Evolutionary conservation across 495 filamentous ascomycete genomes (phyloP).

Genomic region (Tuber magnatum): DNA sequence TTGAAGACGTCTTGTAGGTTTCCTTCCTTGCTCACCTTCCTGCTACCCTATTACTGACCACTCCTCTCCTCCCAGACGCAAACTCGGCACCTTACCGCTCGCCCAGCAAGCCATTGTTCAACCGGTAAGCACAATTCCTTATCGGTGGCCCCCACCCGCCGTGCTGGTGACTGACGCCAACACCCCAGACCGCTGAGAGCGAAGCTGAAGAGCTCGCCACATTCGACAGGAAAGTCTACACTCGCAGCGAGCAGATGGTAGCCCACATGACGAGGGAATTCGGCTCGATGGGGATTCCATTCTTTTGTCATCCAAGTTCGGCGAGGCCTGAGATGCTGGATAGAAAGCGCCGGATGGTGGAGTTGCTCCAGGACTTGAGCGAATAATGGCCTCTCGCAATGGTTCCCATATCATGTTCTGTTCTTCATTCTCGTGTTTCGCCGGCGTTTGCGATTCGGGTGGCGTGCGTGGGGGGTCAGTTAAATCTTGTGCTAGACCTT

Average conservation of each 20-base stretch:
- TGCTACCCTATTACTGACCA: not conserved
- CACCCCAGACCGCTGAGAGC: slow-evolving; percentile 42
- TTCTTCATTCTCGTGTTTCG: not conserved
- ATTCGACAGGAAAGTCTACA: slow-evolving; percentile 58
- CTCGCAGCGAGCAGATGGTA: slow-evolving; percentile 54
- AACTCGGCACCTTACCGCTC: slow-evolving; percentile 44
- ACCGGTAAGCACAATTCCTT: slow-evolving; percentile 11
- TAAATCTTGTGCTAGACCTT: not conserved
- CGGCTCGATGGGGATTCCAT: slow-evolving; percentile 55
- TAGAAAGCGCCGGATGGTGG: slow-evolving; percentile 56
- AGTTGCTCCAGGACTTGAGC: slow-evolving; percentile 57
- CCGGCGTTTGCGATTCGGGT: not conserved
- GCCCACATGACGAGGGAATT: slow-evolving; percentile 52
- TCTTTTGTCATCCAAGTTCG: slow-evolving; percentile 47
- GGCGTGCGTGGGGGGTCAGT: not conserved
- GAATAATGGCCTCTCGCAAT: slow-evolving; percentile 12
- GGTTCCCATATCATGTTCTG: not conserved
- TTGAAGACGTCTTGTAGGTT: slow-evolving; percentile 47
- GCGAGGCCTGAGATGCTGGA: slow-evolving; percentile 47
- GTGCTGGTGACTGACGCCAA: not conserved
- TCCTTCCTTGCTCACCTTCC: not conserved
- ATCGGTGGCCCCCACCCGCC: not conserved
- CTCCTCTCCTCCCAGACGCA: slow-evolving; percentile 18
- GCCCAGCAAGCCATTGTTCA: slow-evolving; percentile 37
- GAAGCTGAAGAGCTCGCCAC: slow-evolving; percentile 50